Evolutionary conservation across 768 basidiomycete species (phyloP).

Genomic region (Suillus plorans): DNA sequence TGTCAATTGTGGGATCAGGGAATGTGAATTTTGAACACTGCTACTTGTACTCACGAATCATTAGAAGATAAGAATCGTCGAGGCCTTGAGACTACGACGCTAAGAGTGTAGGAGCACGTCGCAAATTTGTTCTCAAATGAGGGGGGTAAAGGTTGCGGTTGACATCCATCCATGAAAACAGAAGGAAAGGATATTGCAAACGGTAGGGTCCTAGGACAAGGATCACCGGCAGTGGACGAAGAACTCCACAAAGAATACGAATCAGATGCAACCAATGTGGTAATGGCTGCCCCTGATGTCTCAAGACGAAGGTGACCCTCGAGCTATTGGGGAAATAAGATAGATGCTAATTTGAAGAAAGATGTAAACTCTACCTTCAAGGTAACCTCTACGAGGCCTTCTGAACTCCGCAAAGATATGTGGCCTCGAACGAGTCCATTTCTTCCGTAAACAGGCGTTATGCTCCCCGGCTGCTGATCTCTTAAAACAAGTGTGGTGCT

Average conservation of each 20-base stretch:
- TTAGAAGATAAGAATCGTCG: constrained; percentile 40
- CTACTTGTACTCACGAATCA: constrained; percentile 39
- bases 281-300: constrained; percentile 12
- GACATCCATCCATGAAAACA: constrained; percentile 39
- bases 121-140: constrained; percentile 31
- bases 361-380: constrained; percentile 21
- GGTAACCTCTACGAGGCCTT: constrained; percentile 17
- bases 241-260: constrained; percentile 21
- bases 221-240: constrained; percentile 5
- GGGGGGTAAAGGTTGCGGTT: constrained; percentile 46
- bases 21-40: constrained; percentile 7
- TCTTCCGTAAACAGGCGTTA: constrained; percentile 22
- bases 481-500: constrained; percentile 23
- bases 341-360: neutral
- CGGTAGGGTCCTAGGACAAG: constrained; percentile 36
- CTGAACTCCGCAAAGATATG: constrained; percentile 14
- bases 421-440: constrained; percentile 23
- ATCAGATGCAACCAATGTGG: constrained; percentile 17
- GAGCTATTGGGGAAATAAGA: constrained; percentile 17
- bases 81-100: constrained; percentile 38
- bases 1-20: constrained; percentile 19
- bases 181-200: constrained; percentile 48
- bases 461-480: constrained; percentile 21
- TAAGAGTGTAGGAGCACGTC: constrained; percentile 45
- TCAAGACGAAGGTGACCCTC: constrained; percentile 24